These are phyloP conservation scores for Chenopodium quinoa DNA, from an alignment of 148 eudicot species.

Conservation along the genomic window DNA sequence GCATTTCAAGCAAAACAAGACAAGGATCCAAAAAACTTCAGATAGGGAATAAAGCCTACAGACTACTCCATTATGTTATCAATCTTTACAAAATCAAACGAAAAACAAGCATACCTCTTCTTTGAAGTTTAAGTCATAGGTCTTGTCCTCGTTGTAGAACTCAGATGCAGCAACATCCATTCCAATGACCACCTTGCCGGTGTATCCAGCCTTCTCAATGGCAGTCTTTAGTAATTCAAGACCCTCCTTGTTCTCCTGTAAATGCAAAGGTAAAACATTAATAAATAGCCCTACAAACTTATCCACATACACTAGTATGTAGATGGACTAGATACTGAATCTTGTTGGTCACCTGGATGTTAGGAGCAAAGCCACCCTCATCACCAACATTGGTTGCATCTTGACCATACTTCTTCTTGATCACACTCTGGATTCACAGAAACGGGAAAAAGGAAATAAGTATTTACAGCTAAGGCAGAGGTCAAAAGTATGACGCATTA, in stretches of 20 bases:
- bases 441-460: neutral
- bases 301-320: neutral
- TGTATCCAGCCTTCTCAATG: slow-evolving; percentile 93
- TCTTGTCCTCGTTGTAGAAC: slow-evolving; percentile 81
- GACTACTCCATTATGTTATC: neutral
- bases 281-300: neutral
- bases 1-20: neutral
- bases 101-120: slow-evolving; percentile 61
- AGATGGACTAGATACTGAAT: neutral
- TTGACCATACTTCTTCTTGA: slow-evolving; percentile 98
- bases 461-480: neutral
- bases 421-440: slow-evolving; percentile 60
- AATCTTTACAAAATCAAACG: neutral
- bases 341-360: slow-evolving; percentile 61
- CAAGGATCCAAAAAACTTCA: neutral
- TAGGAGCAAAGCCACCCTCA: slow-evolving; percentile 99
- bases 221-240: slow-evolving; percentile 95
- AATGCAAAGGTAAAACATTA: slow-evolving; percentile 16
- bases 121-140: slow-evolving; percentile 93
- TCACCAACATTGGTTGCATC: slow-evolving; percentile 99
- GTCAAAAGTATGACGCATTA: too few relatives aligned
- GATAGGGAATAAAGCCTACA: neutral
- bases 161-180: slow-evolving; percentile 99
- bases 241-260: slow-evolving; percentile 98
- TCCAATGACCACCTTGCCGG: slow-evolving; percentile 91